Evolutionary conservation across 179 eudicot genomes (phyloP), one percentile per base, ranked within the genome.

Genomic region (Spinacia oleracea): DNA sequence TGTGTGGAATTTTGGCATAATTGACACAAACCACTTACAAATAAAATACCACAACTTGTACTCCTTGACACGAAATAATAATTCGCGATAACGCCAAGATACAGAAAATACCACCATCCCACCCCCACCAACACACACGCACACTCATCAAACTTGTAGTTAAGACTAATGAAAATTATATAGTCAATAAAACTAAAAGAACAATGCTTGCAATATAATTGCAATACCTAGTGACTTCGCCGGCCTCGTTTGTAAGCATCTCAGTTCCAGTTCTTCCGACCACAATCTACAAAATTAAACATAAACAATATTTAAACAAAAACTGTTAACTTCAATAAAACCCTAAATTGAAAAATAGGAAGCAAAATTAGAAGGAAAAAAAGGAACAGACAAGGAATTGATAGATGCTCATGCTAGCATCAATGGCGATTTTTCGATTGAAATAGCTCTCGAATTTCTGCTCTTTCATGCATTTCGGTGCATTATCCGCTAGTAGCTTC

Each of bases 351-450:
- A 43, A 48, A 16, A n/a, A 43, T 29, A 38, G 14, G 27, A 38
- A 58, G n/a, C 6, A 45, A 56, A 31, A 25, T n/a, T 32, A 56
- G 29, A 32, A 60, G 31, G 40, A 68, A 1, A 14, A 35, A 77
- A 70, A 70, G 23, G n/a, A 53, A 86, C 89, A 35, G 29, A 96
- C 99, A 40, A 96, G 91, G 76, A 96, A 96, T 78, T 96, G 99
- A 82, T 96, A 96, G 71, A 96, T 96, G 91, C 99, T 96, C 99
- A 96, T 96, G 91, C 98, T 94, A 81, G 99, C 99, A 81, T 96
- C 99, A 71, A 96, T 86, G 31, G 99, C 98, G 78, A 96, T 88
- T 83, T 88, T 89, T 2, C 97, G 93, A 79, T 91, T 91, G 66
- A 92, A 96, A 85, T 92, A 96, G 82, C 98, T 94, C 85, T 94